Evolutionary conservation across 169 alveolate species (phyloP), one percentile per base, ranked within the genome.

Genomic region (Cryptosporidium tyzzeri): DNA sequence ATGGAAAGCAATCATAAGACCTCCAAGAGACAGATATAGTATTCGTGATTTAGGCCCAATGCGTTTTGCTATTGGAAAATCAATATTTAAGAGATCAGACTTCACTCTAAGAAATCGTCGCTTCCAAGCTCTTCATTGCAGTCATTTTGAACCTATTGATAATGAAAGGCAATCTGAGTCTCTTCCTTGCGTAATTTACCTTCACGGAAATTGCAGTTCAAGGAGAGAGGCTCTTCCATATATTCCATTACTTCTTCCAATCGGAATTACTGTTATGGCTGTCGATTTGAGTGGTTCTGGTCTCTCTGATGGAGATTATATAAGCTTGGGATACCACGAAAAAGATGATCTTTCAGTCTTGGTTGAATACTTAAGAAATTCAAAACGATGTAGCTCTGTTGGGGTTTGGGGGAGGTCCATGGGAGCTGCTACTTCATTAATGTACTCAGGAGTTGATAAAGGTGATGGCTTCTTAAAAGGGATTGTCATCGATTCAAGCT

Each of bases 341-440:
- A 86, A 95, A 23, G 96, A 95, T 58, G 98, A 96, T 85, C 92
- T 97, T 23, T 93, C 94, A 51, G 70, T 92, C 0, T 94, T 95
- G 7, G 93, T 97, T 10, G 95, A 96, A 29, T 95, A 93, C 91
- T 91, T 96, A 65, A 93, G 98, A 69, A 75, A 92, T 35, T 89
- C 94, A 29, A 93, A 92, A 18, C 92, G 87, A 35, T 97, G 95
- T 62, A 93, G 97, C 6, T 71, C 96, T 4, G 96, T 97, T 41
- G 99, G 99, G 14, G 89, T 97, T 8, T 97, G 99, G 98, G 97
- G 97, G 59, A 85, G 98, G 80, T 93, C 97, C 14, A 97, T 97
- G 99, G 99, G 99, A 8, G 98, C 99, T 1, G 99, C 96, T 1
- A 96, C 98, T 37, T 96, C 98, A 16, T 80, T 96, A 61, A 91